These are phyloP conservation scores for Dissoconium aciculare DNA, from an alignment of 2,329 filamentous ascomycete species.

Conservation along the genomic window DNA sequence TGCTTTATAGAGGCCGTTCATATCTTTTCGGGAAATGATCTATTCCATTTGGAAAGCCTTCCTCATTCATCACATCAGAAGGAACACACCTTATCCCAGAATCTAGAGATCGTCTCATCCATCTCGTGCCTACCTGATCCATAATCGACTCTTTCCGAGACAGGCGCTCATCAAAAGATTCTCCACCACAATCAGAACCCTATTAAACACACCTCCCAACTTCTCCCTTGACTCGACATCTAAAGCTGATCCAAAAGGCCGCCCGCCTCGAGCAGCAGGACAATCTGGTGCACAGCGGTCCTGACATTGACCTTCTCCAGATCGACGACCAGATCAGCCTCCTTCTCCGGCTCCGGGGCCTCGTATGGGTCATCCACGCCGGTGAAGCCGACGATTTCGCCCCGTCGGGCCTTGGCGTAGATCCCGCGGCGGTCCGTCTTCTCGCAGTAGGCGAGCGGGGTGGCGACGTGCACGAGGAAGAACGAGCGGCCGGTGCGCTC, in stretches of 20 bases:
- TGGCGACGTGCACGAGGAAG: conserved; percentile 90
- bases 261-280: conserved; percentile 77
- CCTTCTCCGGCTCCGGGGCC: conserved; percentile 60
- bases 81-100: too few relatives aligned
- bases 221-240: too few relatives aligned
- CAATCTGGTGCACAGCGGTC: conserved; percentile 91
- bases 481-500: conserved; percentile 83
- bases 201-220: too few relatives aligned
- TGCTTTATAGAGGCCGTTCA: too few relatives aligned
- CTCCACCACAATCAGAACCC: too few relatives aligned
- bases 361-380: conserved; percentile 97
- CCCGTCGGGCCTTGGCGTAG: conserved; percentile 67
- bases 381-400: conserved; percentile 96
- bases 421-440: conserved; percentile 88
- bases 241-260: conserved; percentile 62
- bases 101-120: too few relatives aligned
- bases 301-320: conserved; percentile 73
- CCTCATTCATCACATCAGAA: too few relatives aligned
- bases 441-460: conserved; percentile 81
- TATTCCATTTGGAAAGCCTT: too few relatives aligned
- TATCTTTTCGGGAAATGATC: too few relatives aligned
- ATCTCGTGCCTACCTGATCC: too few relatives aligned
- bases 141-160: too few relatives aligned
- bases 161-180: too few relatives aligned
- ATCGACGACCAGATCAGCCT: conserved; percentile 75